These are phyloP conservation scores for Tricholoma terreum DNA, from an alignment of 768 basidiomycete genomes.

Conservation along the genomic window DNA sequence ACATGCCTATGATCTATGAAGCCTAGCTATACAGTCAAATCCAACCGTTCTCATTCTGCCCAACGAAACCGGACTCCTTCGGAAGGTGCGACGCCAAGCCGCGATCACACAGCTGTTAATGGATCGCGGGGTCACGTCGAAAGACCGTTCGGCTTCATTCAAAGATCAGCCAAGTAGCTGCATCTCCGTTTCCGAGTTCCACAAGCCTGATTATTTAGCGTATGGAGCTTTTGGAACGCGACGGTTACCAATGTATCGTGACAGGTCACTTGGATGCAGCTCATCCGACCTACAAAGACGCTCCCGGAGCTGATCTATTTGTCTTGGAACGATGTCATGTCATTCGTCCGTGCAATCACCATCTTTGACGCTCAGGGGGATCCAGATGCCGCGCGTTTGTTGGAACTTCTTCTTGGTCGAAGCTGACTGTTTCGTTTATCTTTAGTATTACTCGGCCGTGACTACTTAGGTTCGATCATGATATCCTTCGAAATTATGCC, in stretches of 20 bases:
- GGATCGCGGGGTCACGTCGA: neutral
- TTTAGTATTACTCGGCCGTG: too few species aligned
- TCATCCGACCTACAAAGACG: neutral
- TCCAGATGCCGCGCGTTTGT: too few species aligned
- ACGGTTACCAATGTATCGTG: neutral
- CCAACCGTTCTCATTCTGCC: neutral
- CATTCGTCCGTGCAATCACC: too few species aligned
- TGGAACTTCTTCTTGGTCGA: too few species aligned
- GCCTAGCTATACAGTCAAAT: neutral
- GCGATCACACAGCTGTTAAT: neutral
- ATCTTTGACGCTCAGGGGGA: too few species aligned
- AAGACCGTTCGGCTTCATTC: neutral
- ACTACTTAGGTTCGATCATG: too few species aligned
- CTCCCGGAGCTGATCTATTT: too few species aligned
- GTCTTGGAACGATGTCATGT: too few species aligned
- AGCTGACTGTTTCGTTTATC: too few species aligned
- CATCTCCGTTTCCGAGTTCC: neutral
- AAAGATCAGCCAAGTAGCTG: neutral
- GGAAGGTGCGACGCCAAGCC: neutral
- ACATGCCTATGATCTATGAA: neutral
- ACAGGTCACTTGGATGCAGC: neutral
- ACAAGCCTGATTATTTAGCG: too few species aligned
- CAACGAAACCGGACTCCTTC: neutral
- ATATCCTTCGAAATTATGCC: too few species aligned
- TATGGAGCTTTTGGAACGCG: neutral